phyloP scores from a whole-genome alignment of 1,284 basidiomycete genomes.

The Ustilago trichophora region DNA sequence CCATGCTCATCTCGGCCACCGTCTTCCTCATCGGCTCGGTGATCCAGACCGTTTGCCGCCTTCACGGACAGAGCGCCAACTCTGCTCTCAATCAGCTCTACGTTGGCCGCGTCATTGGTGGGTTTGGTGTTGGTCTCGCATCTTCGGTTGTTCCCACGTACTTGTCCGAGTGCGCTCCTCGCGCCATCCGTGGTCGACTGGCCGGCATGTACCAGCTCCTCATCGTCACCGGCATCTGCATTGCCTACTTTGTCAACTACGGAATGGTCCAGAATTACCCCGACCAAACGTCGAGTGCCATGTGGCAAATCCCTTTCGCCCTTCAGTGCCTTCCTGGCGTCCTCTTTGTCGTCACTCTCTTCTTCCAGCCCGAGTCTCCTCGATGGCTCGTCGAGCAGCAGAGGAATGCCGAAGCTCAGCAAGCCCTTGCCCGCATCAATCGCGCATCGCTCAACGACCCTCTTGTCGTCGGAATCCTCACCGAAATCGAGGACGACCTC shows the following conservation, averaged over 20 bases:
- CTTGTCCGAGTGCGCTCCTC: slow-evolving; percentile 53
- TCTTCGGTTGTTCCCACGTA: slow-evolving; percentile 57
- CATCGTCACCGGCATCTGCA: slow-evolving; percentile 57
- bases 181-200: slow-evolving; percentile 62
- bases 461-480: slow-evolving; percentile 27
- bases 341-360: slow-evolving; percentile 52
- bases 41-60: slow-evolving; percentile 2
- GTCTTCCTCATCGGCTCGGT: slow-evolving; percentile 4
- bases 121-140: slow-evolving; percentile 13
- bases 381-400: slow-evolving; percentile 58
- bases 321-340: slow-evolving; percentile 61
- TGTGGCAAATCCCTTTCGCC: slow-evolving; percentile 62
- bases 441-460: slow-evolving; percentile 13
- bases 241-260: slow-evolving; percentile 48
- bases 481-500: slow-evolving; percentile 44
- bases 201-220: slow-evolving; percentile 68
- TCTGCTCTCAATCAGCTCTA: slow-evolving; percentile 36
- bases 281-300: slow-evolving; percentile 27
- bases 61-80: slow-evolving; percentile 15
- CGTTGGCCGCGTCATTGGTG: slow-evolving; percentile 5
- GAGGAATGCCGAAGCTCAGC: slow-evolving; percentile 22
- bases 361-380: slow-evolving; percentile 60
- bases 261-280: slow-evolving; percentile 34
- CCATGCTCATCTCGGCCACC: slow-evolving; percentile 2
- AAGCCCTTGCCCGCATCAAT: slow-evolving; percentile 32